Evolutionary conservation across 2,329 filamentous ascomycete species (phyloP), one percentile per base, ranked within the genome.

Genomic region (Drechslerella dactyloides): DNA sequence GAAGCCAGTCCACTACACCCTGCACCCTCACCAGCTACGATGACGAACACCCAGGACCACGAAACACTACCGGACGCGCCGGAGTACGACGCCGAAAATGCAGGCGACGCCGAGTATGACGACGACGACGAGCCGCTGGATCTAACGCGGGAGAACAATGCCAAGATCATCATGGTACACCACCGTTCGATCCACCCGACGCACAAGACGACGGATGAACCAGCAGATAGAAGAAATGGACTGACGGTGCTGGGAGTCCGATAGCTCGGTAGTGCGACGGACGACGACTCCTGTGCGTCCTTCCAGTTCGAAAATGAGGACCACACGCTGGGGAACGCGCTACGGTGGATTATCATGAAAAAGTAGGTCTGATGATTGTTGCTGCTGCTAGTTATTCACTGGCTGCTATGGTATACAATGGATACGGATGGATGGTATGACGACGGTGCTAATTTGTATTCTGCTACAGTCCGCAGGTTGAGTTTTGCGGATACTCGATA

Each of bases 401-500:
- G n/a, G n/a, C n/a, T n/a, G n/a, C n/a, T n/a, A n/a, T n/a, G n/a
- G n/a, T n/a, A n/a, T n/a, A n/a, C n/a, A n/a, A n/a, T n/a, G n/a
- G n/a, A n/a, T n/a, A n/a, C n/a, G n/a, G n/a, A n/a, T n/a, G n/a
- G n/a, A n/a, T n/a, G n/a, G n/a, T n/a, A n/a, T n/a, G n/a, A n/a
- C n/a, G n/a, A n/a, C 68, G n/a, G 23, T 24, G 27, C n/a, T 10
- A 54, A 40, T 17, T 62, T 2, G 1, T 35, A 1, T 50, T 63
- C n/a, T 23, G 46, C 10, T 59, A 59, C 75, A 97, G 93, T 80
- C 93, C 94, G 30, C 87, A 94, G 74, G 94, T 99, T 70, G 94
- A 99, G 80, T 97, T 99, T 81, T 97, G 94, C 81, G 94, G 93
- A 73, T 99, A 99, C 81, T 91, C 93, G 6, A 97, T 99, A 73